These are phyloP conservation scores for Claviceps quebecensis DNA, from an alignment of 2,329 filamentous ascomycete genomes.

Conservation along the genomic window DNA sequence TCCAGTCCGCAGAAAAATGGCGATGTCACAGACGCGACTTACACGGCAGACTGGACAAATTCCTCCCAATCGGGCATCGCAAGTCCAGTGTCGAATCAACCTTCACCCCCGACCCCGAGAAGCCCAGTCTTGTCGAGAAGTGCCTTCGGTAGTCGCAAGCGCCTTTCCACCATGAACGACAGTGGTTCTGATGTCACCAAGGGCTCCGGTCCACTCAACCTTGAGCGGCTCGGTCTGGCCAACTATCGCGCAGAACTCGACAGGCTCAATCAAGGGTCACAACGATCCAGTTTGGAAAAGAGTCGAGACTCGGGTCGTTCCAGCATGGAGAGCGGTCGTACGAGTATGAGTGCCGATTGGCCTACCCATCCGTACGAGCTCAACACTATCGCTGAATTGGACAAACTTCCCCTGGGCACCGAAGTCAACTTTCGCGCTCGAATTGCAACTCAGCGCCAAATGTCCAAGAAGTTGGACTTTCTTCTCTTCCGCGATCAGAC, in stretches of 20 bases:
- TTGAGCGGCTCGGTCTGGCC: conserved; percentile 15
- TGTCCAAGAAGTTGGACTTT: conserved; percentile 75
- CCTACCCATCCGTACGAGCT: conserved; percentile 25
- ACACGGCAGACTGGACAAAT: conserved; percentile 4
- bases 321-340: conserved; percentile 22
- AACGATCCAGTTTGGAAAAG: conserved; percentile 14
- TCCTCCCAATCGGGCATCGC: conserved; percentile 3
- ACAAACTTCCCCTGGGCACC: conserved; percentile 22
- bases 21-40: conserved; percentile 8
- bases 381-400: conserved; percentile 24
- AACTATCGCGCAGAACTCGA: conserved; percentile 10
- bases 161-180: conserved; percentile 18
- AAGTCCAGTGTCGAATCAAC: conserved; percentile 5
- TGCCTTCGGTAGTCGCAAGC: conserved; percentile 10
- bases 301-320: conserved; percentile 12
- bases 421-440: conserved; percentile 28
- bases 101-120: conserved; percentile 6
- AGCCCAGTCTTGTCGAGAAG: conserved; percentile 1
- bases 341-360: conserved; percentile 23
- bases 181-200: conserved; percentile 17
- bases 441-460: conserved; percentile 53
- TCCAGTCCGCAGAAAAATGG: conserved; percentile 7
- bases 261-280: conserved; percentile 6
- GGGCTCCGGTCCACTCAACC: conserved; percentile 16
- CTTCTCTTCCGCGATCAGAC: conserved; percentile 76